Evolutionary conservation across 129 eudicot species (phyloP), one percentile per base, ranked within the genome.

Genomic region (Escallonia rubra): DNA sequence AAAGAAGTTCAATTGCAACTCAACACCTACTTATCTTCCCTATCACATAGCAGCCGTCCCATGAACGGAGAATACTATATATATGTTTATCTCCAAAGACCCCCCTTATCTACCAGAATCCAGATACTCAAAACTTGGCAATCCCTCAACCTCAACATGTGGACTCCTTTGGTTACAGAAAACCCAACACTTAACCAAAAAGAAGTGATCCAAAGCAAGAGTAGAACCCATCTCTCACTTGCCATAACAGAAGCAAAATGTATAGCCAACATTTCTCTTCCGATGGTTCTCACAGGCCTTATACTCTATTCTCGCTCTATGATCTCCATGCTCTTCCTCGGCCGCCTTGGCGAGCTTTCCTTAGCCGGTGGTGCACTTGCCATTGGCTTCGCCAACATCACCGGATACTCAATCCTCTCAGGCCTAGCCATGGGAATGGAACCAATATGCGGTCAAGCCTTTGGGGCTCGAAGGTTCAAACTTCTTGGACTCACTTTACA

Each of bases 371-470:
- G 89, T 3, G 59, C 89, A 16, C 49, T 84, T 5, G 89, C 86
- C 6, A 52, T 80, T 40, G 89, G 86, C 10, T 80, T 83, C 42
- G 84, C 87, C 46, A 82, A 82, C 72, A 82, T 82, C 60, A 74
- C 87, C 43, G 87, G 84, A 63, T 82, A 83, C 75, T 83, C 89
- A 4, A 67, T 83, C 64, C 89, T 83, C 41, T 83, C 89, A 16
- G 89, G 89, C 67, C 82, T 84, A 3, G 78, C 85, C 61, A 76
- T 77, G 71, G 89, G 89, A 8, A 84, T 84, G 89, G 89, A 84
- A 56, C 89, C 89, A 41, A 75, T 84, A 8, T 84, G 89, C 59
- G 83, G 83, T 6, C 89, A 84, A 16, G 86, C 86, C 10, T 80
- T 69, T 16, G 89, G 89, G 0, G 89, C 89, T 41, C 73, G 74